phyloP scores from a whole-genome alignment of 495 filamentous ascomycete genomes.

The Trichoderma orchidacearum region DNA sequence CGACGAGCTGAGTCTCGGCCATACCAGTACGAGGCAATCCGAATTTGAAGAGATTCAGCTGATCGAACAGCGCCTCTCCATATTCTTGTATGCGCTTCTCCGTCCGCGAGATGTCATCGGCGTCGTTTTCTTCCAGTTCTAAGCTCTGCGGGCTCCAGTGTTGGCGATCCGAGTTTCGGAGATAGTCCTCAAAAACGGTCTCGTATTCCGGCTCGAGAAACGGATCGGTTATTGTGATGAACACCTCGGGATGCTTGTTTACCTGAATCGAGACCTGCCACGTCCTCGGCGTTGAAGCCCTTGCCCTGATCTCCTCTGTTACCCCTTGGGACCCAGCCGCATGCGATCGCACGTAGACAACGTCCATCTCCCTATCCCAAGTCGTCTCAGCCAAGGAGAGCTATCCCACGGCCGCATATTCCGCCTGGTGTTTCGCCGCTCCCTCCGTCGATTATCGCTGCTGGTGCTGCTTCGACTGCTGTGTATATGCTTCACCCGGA shows the following conservation, averaged over 20 bases:
- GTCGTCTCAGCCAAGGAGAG: background rate
- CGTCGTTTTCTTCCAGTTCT: background rate
- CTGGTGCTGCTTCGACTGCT: background rate
- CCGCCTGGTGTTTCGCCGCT: background rate
- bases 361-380: slow-evolving; percentile 1
- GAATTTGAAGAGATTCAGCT: background rate
- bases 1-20: background rate
- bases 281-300: background rate
- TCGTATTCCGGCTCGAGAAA: background rate
- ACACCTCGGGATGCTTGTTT: background rate
- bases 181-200: background rate
- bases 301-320: background rate
- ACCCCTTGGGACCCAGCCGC: background rate
- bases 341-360: background rate
- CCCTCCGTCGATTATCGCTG: background rate
- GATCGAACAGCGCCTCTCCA: background rate
- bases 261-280: background rate
- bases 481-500: no score
- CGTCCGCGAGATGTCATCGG: background rate
- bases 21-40: background rate
- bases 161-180: background rate
- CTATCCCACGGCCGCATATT: slow-evolving; percentile 1
- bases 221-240: background rate
- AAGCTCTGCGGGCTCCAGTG: background rate
- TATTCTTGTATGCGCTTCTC: background rate